Evolutionary conservation across 768 basidiomycete genomes (phyloP), one percentile per base, ranked within the genome.

Genomic region (Mycena galericulata): DNA sequence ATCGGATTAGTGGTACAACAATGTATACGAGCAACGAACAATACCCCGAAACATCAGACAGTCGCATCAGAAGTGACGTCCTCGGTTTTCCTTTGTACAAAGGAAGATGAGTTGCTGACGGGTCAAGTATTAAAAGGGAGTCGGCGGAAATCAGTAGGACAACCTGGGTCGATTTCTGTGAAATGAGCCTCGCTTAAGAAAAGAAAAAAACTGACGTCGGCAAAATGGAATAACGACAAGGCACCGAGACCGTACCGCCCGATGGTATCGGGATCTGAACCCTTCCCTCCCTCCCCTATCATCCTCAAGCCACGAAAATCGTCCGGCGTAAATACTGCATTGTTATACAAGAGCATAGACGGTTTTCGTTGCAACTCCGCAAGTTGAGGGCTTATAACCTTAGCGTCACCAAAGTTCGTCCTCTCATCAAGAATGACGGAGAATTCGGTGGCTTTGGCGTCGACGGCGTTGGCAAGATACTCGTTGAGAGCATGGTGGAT

Each of bases 201-300:
- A 20, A 3, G 38, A 26, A 29, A 34, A 22, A 32, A 41, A 62
- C 62, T 27, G 40, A 79, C 78, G 36, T 79, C 78, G 7, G 72
- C 63, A 50, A 79, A 77, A 65, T 79, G 79, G 47, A 73, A 79
- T 30, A 77, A 65, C 0, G 72, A 70, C 29, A 79, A 64, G 3
- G 77, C 73, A 5, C 79, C 79, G 11, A 78, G 64, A 5, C 79
- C 79, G 65, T 78, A 79, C 17, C 69, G 72, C 4, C 79, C 79
- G n/a, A 79, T 79, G 8, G 68, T 70, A 38, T 74, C 73, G 2
- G 49, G 58, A 22, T 70, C 45, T 20, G 55, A 72, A 10, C 49
- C 51, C 50, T 79, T 79, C 6, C 76, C 75, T 3, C 78, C 77
- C 11, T 63, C 45, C 14, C 79, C 79, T 15, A 79, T 64, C 24